Conservation (phyloP, 2,329 filamentous ascomycete species). For the Emergomyces africanus region DNA sequence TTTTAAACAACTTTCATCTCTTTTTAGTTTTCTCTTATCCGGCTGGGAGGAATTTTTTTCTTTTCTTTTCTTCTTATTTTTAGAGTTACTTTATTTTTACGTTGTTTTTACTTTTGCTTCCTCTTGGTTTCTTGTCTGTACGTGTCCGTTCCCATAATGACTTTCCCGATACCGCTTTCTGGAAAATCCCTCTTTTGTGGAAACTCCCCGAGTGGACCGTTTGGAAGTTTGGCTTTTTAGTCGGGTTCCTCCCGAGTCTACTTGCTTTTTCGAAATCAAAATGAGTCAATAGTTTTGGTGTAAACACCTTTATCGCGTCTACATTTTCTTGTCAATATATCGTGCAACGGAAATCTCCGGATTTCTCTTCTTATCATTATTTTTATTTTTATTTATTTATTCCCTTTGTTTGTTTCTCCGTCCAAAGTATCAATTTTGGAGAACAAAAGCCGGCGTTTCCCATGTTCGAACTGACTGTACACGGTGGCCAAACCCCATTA, state of each 20-base stretch:
- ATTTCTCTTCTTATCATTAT: not conserved
- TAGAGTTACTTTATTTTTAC: not conserved
- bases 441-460: not conserved
- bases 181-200: not conserved
- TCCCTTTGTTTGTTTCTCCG: not conserved
- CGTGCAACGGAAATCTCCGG: not conserved
- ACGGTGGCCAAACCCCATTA: not conserved
- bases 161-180: not conserved
- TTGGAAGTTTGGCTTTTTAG: not conserved
- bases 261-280: not conserved
- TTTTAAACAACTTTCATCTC: not conserved
- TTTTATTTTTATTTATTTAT: not conserved
- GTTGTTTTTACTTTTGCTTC: not conserved
- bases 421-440: not conserved
- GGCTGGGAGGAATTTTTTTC: not conserved
- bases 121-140: not conserved
- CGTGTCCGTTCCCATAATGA: too few relatives aligned
- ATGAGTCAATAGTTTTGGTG: not conserved
- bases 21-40: not conserved
- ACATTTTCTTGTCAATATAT: not conserved
- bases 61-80: too few relatives aligned
- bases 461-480: not conserved
- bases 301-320: not conserved
- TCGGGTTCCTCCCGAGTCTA: not conserved
- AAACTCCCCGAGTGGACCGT: not conserved